Percentiles rank a stretch among this genome's conserved stretches.
Conservation (phyloP, 2,329 filamentous ascomycete species). For the Periconia macrospinosa region DNA sequence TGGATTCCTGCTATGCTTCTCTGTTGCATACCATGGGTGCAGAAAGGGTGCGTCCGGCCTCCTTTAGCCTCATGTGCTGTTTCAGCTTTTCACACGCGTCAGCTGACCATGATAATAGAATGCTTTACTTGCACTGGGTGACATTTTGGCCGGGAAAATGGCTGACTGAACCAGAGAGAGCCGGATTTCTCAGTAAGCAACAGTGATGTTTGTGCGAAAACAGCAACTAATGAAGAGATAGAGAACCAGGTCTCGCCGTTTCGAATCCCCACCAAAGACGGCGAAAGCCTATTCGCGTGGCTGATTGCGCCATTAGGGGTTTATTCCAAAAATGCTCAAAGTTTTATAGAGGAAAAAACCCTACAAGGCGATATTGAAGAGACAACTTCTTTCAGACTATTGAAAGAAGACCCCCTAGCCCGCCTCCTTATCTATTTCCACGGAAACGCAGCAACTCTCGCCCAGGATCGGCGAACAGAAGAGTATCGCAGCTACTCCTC, state of each 20-base stretch:
- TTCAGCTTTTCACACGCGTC: background rate
- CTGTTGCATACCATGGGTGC: constrained; percentile 41
- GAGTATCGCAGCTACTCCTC: constrained; percentile 78
- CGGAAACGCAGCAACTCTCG: constrained; percentile 73
- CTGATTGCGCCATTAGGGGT: constrained; percentile 79
- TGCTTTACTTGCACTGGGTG: constrained; percentile 41
- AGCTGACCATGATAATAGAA: constrained; percentile 21
- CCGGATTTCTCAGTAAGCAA: constrained; percentile 36
- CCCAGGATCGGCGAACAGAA: constrained; percentile 73
- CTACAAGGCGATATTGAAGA: constrained; percentile 49
- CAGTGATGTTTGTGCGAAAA: background rate
- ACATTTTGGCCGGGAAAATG: constrained; percentile 40
- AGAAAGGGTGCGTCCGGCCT: constrained; percentile 29
- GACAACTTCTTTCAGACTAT: constrained; percentile 53
- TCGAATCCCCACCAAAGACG: constrained; percentile 71
- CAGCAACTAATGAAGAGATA: constrained; percentile 41
- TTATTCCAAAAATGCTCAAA: constrained; percentile 69
- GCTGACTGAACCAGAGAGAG: constrained; percentile 40
- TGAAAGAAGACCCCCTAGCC: constrained; percentile 55
- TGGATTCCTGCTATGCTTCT: constrained; percentile 39
- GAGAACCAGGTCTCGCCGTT: constrained; percentile 88
- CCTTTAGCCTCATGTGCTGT: background rate
- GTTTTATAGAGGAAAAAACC: constrained; percentile 57
- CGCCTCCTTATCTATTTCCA: constrained; percentile 60
- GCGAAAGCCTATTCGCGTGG: constrained; percentile 84